Evolutionary conservation across 768 basidiomycete genomes (phyloP).

Genomic region (Lactifluus pinguis): DNA sequence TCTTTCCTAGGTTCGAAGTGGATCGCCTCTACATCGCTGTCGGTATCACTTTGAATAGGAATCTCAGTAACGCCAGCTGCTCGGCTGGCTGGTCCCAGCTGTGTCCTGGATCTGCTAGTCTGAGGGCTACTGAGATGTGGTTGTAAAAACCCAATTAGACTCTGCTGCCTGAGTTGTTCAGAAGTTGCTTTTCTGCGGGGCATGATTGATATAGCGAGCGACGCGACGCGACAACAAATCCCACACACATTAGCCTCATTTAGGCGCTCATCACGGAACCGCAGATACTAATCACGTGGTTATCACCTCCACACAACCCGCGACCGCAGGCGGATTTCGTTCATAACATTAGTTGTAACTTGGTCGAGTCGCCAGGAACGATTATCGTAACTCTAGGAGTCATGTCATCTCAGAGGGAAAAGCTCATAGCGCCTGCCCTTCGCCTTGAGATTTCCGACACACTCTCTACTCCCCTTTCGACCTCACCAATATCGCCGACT

Average conservation of each 20-base stretch:
- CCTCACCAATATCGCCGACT: conserved; percentile 5
- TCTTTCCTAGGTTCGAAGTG: conserved; percentile 35
- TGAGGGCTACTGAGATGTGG: neutral
- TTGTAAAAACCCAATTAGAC: neutral
- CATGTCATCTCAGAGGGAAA: conserved; percentile 8
- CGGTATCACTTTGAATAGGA: neutral
- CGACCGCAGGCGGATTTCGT: too few relatives aligned
- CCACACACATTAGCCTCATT: neutral
- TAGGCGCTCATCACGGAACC: neutral
- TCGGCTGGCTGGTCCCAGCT: neutral
- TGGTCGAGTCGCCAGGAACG: neutral
- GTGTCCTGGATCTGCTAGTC: neutral
- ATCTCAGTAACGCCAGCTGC: neutral
- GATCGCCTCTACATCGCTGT: conserved; percentile 42
- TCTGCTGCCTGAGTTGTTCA: conserved; percentile 5
- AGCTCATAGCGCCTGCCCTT: conserved; percentile 4
- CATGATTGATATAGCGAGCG: neutral
- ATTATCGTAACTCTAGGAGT: neutral
- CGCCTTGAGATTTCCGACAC: conserved; percentile 15
- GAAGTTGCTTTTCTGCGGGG: neutral
- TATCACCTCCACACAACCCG: too few relatives aligned
- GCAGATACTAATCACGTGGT: neutral
- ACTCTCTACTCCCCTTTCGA: neutral
- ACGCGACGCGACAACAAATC: neutral
- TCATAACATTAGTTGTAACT: neutral